These are phyloP conservation scores for Asterochloris sp. DNA, from an alignment of 139 green algal genomes.

Conservation along the genomic window DNA sequence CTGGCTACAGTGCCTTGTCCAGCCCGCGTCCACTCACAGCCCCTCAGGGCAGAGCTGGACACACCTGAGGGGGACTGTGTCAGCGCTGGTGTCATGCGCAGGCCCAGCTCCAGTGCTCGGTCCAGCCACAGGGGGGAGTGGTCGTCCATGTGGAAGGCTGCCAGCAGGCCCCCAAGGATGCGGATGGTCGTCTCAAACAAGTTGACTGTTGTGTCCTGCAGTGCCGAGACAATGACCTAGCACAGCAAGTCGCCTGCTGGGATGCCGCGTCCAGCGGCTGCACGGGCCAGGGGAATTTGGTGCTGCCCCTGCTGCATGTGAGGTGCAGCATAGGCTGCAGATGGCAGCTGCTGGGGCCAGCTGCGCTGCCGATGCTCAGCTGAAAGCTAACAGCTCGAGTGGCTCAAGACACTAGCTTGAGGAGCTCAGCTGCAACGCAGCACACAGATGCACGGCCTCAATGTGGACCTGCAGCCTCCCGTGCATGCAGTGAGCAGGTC, in stretches of 20 bases:
- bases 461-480: no score
- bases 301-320: slow-evolving; percentile 36
- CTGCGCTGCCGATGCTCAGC: no score
- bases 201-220: slow-evolving; percentile 44
- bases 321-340: no score
- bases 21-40: no score
- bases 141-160: slow-evolving; percentile 50
- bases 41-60: not conserved
- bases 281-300: slow-evolving; percentile 28
- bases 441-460: no score
- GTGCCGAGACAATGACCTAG: not conserved
- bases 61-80: slow-evolving; percentile 28
- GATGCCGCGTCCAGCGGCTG: not conserved
- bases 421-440: no score
- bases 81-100: slow-evolving; percentile 44
- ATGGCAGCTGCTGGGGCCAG: no score
- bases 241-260: not conserved
- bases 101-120: slow-evolving; percentile 24
- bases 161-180: slow-evolving; percentile 84
- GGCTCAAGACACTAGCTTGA: no score
- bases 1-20: no score
- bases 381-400: no score
- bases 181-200: slow-evolving; percentile 95
- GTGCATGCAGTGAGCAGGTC: no score
- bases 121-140: no score